Conservation (phyloP, 441 rosid genomes). For the Codiaeum variegatum region DNA sequence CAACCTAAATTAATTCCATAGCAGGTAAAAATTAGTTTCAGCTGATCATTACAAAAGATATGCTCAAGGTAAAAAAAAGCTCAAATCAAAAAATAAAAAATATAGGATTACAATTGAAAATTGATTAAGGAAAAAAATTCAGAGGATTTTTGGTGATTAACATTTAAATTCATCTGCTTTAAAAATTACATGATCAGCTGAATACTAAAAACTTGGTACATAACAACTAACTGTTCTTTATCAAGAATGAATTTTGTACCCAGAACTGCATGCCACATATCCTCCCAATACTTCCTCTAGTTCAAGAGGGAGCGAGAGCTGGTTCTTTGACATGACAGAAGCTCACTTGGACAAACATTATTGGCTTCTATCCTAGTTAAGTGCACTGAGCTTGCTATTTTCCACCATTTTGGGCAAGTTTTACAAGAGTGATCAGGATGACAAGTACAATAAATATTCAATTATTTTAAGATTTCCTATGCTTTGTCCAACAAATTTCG, state of each 20-base stretch:
- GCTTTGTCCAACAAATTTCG: neutral
- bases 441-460: constrained; percentile 28
- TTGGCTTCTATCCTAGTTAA: constrained; percentile 62
- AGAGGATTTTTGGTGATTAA: too few species aligned
- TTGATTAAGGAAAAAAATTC: too few species aligned
- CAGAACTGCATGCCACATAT: neutral
- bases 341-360: constrained; percentile 66
- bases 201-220: too few species aligned
- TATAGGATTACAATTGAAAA: neutral
- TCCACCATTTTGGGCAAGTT: constrained; percentile 54
- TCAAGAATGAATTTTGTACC: neutral
- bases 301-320: constrained; percentile 43
- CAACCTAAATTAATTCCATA: neutral
- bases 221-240: too few species aligned
- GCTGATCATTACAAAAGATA: neutral
- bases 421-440: constrained; percentile 27
- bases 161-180: too few species aligned
- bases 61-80: too few species aligned
- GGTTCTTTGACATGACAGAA: constrained; percentile 83
- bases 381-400: constrained; percentile 49
- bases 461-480: neutral
- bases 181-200: too few species aligned
- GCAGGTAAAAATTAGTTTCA: neutral
- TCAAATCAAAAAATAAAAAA: neutral
- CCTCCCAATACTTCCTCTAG: constrained; percentile 36